Evolutionary conservation across 1,284 basidiomycete genomes (phyloP).

Genomic region (Boletus austroedulis): DNA sequence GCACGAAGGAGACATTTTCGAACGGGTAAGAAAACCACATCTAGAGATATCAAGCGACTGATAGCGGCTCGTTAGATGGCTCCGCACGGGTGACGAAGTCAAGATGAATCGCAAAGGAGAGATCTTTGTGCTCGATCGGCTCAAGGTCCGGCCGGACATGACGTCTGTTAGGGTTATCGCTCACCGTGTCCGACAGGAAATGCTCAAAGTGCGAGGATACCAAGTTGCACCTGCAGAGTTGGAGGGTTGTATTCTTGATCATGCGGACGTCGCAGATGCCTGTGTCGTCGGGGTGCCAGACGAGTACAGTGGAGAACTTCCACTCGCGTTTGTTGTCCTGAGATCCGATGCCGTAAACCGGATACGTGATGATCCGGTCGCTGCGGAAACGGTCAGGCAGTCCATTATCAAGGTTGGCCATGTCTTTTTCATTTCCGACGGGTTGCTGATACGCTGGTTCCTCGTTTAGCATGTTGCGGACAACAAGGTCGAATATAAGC

Average conservation of each 20-base stretch:
- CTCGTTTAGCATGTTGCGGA: slow-evolving; percentile 60
- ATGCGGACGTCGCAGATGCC: slow-evolving; percentile 53
- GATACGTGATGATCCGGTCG: slow-evolving; percentile 34
- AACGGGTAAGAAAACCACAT: slow-evolving; percentile 41
- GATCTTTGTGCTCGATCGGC: slow-evolving; percentile 62
- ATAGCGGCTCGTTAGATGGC: slow-evolving; percentile 57
- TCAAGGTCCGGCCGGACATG: slow-evolving; percentile 48
- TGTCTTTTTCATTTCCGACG: neutral
- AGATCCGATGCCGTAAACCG: slow-evolving; percentile 43
- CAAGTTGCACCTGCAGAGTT: slow-evolving; percentile 67
- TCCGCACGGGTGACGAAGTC: slow-evolving; percentile 69
- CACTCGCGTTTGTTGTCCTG: slow-evolving; percentile 69
- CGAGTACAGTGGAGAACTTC: slow-evolving; percentile 77
- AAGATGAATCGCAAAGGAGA: slow-evolving; percentile 56
- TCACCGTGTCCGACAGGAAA: slow-evolving; percentile 41
- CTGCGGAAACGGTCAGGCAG: slow-evolving; percentile 43
- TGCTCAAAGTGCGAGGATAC: slow-evolving; percentile 65
- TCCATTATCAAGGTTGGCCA: slow-evolving; percentile 39
- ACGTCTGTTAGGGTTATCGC: neutral
- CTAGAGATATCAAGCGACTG: neutral
- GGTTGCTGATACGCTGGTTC: slow-evolving; percentile 1
- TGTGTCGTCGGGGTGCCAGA: slow-evolving; percentile 75
- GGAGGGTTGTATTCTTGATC: slow-evolving; percentile 71
- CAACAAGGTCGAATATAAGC: slow-evolving; percentile 69
- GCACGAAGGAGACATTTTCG: slow-evolving; percentile 55